These are phyloP conservation scores for Nannochloris sp. DNA, from an alignment of 139 green algal genomes.

Conservation along the genomic window DNA sequence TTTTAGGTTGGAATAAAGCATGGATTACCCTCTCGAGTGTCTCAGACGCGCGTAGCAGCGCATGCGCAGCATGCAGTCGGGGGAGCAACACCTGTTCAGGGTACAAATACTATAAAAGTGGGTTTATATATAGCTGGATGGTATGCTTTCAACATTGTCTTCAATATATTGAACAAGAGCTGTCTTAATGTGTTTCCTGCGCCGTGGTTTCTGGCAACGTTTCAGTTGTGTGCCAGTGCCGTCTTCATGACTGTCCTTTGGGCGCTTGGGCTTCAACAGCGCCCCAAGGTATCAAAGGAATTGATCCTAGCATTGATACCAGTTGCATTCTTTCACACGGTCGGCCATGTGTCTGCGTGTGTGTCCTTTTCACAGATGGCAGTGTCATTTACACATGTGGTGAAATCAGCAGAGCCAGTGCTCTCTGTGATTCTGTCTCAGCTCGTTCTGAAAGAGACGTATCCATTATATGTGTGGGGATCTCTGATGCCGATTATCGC, in stretches of 20 bases:
- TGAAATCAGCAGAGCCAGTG: conserved; percentile 48
- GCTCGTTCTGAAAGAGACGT: conserved; percentile 34
- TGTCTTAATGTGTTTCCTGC: conserved; percentile 74
- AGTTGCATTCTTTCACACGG: conserved; percentile 81
- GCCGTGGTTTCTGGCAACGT: conserved; percentile 74
- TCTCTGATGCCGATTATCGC: conserved; percentile 74
- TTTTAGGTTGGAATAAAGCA: no score
- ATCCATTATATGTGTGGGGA: conserved; percentile 61
- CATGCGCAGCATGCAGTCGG: neutral
- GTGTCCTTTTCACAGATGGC: conserved; percentile 75
- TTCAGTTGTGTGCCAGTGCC: conserved; percentile 67
- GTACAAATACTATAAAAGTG: neutral
- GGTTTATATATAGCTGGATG: conserved; percentile 23
- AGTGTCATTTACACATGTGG: conserved; percentile 82
- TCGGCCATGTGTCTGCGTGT: conserved; percentile 63
- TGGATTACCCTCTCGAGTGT: no score
- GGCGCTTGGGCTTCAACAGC: conserved; percentile 54
- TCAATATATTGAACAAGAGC: conserved; percentile 89
- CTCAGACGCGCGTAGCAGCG: no score
- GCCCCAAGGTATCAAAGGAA: conserved; percentile 40
- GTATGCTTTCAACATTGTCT: conserved; percentile 87
- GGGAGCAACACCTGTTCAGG: neutral
- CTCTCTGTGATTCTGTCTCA: conserved; percentile 70
- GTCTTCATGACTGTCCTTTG: conserved; percentile 73
- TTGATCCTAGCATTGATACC: conserved; percentile 42